Evolutionary conservation across 768 basidiomycete genomes (phyloP).

Genomic region (Saitozyma podzolica): DNA sequence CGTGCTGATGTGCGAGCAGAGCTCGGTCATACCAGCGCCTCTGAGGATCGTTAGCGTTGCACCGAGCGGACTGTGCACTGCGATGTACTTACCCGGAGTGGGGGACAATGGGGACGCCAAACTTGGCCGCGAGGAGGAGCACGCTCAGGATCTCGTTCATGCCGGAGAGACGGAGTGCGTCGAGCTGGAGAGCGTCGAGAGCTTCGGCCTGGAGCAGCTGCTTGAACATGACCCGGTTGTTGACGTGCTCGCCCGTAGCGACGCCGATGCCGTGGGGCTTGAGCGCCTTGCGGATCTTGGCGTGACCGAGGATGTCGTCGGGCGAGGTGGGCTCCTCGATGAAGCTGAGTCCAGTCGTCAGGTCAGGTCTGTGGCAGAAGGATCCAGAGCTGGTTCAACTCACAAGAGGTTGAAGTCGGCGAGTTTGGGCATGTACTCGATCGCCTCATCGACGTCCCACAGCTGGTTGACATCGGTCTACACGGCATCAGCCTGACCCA

Average conservation of each 20-base stretch:
- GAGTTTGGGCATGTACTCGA: slow-evolving; percentile 80
- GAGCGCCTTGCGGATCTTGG: slow-evolving; percentile 62
- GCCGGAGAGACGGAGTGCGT: slow-evolving; percentile 87
- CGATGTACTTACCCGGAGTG: slow-evolving; percentile 65
- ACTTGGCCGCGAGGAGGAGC: slow-evolving; percentile 81
- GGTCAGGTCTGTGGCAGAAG: too few species aligned
- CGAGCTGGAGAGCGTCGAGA: slow-evolving; percentile 89
- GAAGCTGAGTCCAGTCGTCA: slow-evolving; percentile 54
- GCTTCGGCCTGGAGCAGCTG: slow-evolving; percentile 80
- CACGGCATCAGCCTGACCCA: not conserved
- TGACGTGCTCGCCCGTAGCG: slow-evolving; percentile 89
- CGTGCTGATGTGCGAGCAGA: slow-evolving; percentile 34
- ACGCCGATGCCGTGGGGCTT: slow-evolving; percentile 78
- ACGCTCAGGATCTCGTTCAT: slow-evolving; percentile 87
- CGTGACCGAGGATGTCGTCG: slow-evolving; percentile 73
- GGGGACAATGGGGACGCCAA: slow-evolving; percentile 72
- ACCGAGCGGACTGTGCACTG: too few species aligned
- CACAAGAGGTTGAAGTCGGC: slow-evolving; percentile 10
- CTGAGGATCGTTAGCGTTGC: slow-evolving; percentile 1
- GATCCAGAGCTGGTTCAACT: too few species aligned
- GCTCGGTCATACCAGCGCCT: slow-evolving; percentile 67
- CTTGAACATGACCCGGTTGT: slow-evolving; percentile 90
- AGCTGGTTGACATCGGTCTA: slow-evolving; percentile 52
- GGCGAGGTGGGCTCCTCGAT: slow-evolving; percentile 90
- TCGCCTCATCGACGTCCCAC: slow-evolving; percentile 67